Evolutionary conservation across 2,329 filamentous ascomycete genomes (phyloP), one percentile per base, ranked within the genome.

Genomic region (Cadophora malorum): DNA sequence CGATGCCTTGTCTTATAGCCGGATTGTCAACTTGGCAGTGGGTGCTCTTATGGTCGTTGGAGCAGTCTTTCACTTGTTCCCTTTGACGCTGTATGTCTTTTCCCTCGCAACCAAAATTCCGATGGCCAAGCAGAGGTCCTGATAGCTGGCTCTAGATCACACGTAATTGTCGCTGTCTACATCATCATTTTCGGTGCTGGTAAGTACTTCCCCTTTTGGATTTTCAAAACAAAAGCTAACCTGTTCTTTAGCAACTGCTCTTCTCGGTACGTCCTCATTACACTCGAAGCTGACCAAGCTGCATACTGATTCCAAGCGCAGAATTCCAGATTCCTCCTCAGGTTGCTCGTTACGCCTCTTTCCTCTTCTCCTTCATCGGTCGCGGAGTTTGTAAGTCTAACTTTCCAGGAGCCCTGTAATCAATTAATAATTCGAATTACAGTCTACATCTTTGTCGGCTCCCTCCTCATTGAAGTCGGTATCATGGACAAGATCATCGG

Each of bases 381-480:
- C 94, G 96, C 78, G 96, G 96, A 81, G 85, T 93, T 79, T 98
- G 94, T 97, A 88, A 82, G 93, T 89, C 19, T 47, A 21, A 50
- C 0, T 7, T 16, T 45, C 31, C 14, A 8, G 38, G 9, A 41
- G 7, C 31, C 33, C 21, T 4, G 45, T 25, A 35, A n/a, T 21
- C 62, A 23, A 45, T 72, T 79, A 63, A 76, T 60, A 70, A 41
- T 6, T 33, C 25, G 1, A 68, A 97, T 38, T 31, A 1, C 69
- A 97, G 94, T 99, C 85, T 99, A 99, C 86, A 87, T 98, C 81
- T 98, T 99, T 81, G 85, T 97, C 76, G 96, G 95, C 73, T 91
- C 88, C 74, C 91, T 98, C 75, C 86, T 97, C 67, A 87, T 97
- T 66, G 89, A 92, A 74, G 81, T 85, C 72, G 78, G 83, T 71